A percentile compares a stretch with the other conserved stretches of the same genome.
Evolutionary conservation across 345 rosid genomes (phyloP).

Genomic region (Mallotus nudiflorus): DNA sequence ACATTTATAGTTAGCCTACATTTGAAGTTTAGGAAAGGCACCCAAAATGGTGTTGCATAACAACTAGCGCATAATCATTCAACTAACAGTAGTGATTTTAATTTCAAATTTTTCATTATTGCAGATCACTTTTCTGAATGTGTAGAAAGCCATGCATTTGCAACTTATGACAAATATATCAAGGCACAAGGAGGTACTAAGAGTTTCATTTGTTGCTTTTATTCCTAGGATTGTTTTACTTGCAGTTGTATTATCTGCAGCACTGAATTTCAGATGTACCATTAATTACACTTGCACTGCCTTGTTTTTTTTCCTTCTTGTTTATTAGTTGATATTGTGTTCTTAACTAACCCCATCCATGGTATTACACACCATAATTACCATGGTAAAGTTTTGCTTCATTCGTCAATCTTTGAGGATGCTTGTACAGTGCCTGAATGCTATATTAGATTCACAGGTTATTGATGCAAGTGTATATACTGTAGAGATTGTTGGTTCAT

Average conservation of each 20-base stretch:
- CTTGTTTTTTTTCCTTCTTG: neutral
- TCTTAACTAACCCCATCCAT: neutral
- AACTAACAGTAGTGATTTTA: conserved; percentile 12
- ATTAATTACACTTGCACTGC: neutral
- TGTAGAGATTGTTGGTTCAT: too few species aligned
- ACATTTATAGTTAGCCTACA: neutral
- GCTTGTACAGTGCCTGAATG: neutral
- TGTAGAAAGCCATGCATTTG: conserved; percentile 88
- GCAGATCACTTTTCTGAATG: conserved; percentile 98
- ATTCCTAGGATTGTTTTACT: conserved; percentile 7
- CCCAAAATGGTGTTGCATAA: too few species aligned
- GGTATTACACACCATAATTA: neutral
- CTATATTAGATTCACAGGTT: conserved; percentile 1
- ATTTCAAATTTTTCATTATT: conserved; percentile 14
- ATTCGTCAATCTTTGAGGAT: neutral
- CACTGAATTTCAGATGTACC: neutral
- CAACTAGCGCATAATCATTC: too few species aligned
- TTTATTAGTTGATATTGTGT: neutral
- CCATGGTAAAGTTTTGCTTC: neutral
- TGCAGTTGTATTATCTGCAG: neutral
- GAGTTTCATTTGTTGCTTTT: conserved; percentile 6
- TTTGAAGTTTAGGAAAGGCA: neutral
- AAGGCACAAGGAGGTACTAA: conserved; percentile 73
- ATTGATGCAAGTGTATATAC: neutral
- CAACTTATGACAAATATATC: conserved; percentile 95